Base-by-base conservation (phyloP, 306 rosid species). In the Betula pendula region DNA sequence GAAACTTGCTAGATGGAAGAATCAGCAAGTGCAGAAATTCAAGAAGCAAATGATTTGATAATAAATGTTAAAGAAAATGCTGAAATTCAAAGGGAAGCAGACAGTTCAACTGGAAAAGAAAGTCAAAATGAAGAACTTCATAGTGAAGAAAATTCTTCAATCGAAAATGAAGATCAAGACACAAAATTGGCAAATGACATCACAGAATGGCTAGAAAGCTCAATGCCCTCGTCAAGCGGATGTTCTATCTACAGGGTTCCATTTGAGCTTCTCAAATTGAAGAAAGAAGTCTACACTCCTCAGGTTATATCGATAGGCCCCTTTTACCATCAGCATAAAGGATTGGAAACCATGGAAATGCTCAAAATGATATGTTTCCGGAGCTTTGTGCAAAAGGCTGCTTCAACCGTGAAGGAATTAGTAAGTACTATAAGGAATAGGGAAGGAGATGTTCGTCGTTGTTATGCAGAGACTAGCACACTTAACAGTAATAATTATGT, bases 231-330 rank as follows among this genome's bases (percentile, higher is more conserved):
- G 17, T 22, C 80, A 6, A 17, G 42, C 20, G 9, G 68, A 10
- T 50, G 65, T 49, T 50, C 66, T 24, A 75, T 65, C 38, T 65
- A 49, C 22, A 40, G 24, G 42, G 72, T 20, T 48, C 71, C 50
- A 2, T 2, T 12, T 27, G 29, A 45, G 10, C 22, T 75, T 45
- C 49, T 50, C 3, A 44, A 62, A 62, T 31, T 25, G 51, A 43
- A 40, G 1, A 48, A 45, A 45, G 35, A 25, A 2, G 51, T 51
- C 9, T 75, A 29, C 43, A 62, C 42, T 29, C 79, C 79, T 50
- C 50, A 35, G 6, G 24, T 48, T 6, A 49, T 75, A 31, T 63
- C 79, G 3, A 65, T 75, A 11, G 72, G 79, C 24, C 72, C 79
- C 6, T 48, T 63, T 3, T 72, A 75, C 52, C 51, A 63, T 22